Base-by-base conservation (phyloP, 1,284 basidiomycete species). In the Ceratobasidium sp. region DNA sequence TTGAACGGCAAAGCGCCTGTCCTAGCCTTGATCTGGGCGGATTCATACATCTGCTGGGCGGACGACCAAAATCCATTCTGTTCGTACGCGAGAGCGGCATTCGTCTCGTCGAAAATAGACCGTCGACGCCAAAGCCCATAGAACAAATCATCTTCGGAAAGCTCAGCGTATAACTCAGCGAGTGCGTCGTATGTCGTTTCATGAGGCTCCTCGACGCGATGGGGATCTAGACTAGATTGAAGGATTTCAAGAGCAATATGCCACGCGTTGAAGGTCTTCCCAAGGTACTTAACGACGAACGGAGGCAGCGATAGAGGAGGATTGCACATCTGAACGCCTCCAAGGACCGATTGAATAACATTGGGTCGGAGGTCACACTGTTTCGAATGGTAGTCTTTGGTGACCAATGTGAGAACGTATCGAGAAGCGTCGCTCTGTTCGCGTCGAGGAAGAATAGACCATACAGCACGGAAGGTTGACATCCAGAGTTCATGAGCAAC, bases 21-120 rank as follows among this genome's bases (percentile, higher is more conserved):
- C 57, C 96, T 89, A 5, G 96, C 93, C 82, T 93, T 95, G 79
- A 87, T 91, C 83, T 98, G 97, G 0, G 97, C 98, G 31, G 87
- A 86, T 83, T 99, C 98, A 84, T 99, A 99, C 67, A 93, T 88
- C 77, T 89, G 89, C 75, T 95, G 90, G 0, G 98, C 96, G 80
- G 97, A 93, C 45, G 94, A 93, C 97, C 97, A 99, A 88, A 98
- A 93, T 19, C 98, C 98, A 77, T 95, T 95, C 83, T 99, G 98
- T 84, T 99, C 98, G 80, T 93, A 96, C 4, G 96, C 92, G 69
- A 99, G 87, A 3, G 93, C 96, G 22, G 93, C 90, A 78, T 98
- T 98, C 3, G 97, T 99, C 80, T 99, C 98, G 8, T 88, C 84
- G 79, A 96, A 96, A 47, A 96, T 87, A 76, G 91, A 93, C 27